These are phyloP conservation scores for Penicillium fimorum DNA, from an alignment of 495 filamentous ascomycete genomes.

Conservation along the genomic window DNA sequence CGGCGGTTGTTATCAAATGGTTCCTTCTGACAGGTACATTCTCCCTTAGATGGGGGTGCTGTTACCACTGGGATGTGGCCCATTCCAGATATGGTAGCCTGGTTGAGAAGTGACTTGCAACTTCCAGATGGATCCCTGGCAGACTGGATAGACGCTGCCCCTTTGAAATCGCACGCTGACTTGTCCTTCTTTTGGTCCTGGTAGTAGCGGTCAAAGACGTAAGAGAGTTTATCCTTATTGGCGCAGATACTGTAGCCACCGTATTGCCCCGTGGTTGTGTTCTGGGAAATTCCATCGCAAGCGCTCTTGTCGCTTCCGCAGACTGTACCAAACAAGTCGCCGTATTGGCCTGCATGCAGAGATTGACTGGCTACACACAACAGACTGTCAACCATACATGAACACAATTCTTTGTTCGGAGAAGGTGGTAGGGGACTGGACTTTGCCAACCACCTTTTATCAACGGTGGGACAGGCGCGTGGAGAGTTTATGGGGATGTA, in stretches of 20 bases:
- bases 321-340: slow-evolving; percentile 68
- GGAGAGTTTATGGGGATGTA: slow-evolving; percentile 77
- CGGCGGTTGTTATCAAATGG: too few species aligned
- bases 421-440: slow-evolving; percentile 67
- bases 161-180: slow-evolving; percentile 75
- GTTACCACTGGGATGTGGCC: slow-evolving; percentile 42
- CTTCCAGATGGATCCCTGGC: slow-evolving; percentile 46
- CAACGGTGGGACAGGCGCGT: slow-evolving; percentile 64
- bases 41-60: slow-evolving; percentile 33
- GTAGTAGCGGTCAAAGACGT: slow-evolving; percentile 79
- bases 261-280: slow-evolving; percentile 70
- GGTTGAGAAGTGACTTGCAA: slow-evolving; percentile 53
- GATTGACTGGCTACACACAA: slow-evolving; percentile 59
- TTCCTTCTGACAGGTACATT: slow-evolving; percentile 24
- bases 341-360: slow-evolving; percentile 53
- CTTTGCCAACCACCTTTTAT: slow-evolving; percentile 64
- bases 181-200: slow-evolving; percentile 42
- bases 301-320: slow-evolving; percentile 56
- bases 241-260: slow-evolving; percentile 87
- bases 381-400: slow-evolving; percentile 73
- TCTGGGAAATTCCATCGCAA: slow-evolving; percentile 70
- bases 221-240: slow-evolving; percentile 71
- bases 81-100: slow-evolving; percentile 61
- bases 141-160: slow-evolving; percentile 55
- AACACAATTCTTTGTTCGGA: slow-evolving; percentile 74